phyloP scores from a whole-genome alignment of 1,139 yeast species.

The Hanseniaspora sp. region DNA sequence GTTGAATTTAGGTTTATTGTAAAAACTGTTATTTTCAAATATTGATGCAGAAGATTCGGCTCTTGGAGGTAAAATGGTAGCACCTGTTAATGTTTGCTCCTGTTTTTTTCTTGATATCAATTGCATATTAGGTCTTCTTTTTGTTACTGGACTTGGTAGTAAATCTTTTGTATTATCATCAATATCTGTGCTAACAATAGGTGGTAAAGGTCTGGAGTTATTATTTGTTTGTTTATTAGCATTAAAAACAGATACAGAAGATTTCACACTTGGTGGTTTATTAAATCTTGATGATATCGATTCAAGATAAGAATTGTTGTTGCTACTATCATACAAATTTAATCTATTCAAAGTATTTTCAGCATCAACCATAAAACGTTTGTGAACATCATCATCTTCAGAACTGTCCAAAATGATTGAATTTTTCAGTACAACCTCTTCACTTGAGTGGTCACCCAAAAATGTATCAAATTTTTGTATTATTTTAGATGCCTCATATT shows the following conservation, averaged over 20 bases:
- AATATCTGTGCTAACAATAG: neutral
- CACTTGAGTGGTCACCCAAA: neutral
- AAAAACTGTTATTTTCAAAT: neutral
- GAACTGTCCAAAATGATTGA: neutral
- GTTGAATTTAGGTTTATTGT: neutral
- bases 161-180: neutral
- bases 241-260: conserved; percentile 15
- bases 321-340: neutral
- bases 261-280: conserved; percentile 15
- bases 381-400: conserved; percentile 2
- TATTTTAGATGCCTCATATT: neutral
- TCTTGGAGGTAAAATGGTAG: conserved; percentile 16
- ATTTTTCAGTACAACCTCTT: neutral
- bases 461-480: neutral
- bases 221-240: conserved; percentile 1
- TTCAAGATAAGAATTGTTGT: neutral
- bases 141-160: neutral
- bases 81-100: conserved; percentile 3
- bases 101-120: neutral
- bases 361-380: conserved; percentile 7
- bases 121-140: conserved; percentile 8
- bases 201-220: conserved; percentile 6
- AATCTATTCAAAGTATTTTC: conserved; percentile 12
- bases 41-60: conserved; percentile 14
- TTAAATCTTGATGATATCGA: neutral